phyloP scores from a whole-genome alignment of 768 basidiomycete genomes.

The Filobasidium wieringae region DNA sequence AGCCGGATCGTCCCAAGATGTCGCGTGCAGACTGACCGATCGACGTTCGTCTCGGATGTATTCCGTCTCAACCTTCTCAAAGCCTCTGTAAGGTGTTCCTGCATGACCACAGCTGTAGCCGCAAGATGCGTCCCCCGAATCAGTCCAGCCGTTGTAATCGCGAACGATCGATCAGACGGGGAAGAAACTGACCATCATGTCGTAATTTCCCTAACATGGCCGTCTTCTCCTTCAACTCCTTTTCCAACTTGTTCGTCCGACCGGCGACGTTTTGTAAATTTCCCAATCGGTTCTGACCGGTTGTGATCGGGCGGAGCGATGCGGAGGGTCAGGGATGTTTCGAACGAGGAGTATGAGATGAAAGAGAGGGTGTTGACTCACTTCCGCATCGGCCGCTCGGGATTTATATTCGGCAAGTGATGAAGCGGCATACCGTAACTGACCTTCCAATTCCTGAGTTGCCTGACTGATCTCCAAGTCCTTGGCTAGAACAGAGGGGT shows the following conservation, averaged over 20 bases:
- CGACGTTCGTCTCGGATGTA: constrained; percentile 75
- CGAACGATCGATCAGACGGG: too few relatives aligned
- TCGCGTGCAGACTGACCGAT: constrained; percentile 42
- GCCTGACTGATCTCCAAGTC: constrained; percentile 81
- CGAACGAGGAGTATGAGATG: not conserved
- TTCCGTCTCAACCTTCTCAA: constrained; percentile 82
- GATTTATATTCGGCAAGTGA: constrained; percentile 83
- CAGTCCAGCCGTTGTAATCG: too few relatives aligned
- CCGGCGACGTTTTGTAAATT: constrained; percentile 57
- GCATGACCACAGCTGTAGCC: constrained; percentile 74
- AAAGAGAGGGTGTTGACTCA: constrained; percentile 34
- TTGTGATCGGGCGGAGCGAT: too few relatives aligned
- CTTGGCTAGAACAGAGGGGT: constrained; percentile 49
- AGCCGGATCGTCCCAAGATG: not conserved
- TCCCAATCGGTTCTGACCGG: constrained; percentile 57
- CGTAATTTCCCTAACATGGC: constrained; percentile 87
- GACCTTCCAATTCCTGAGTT: constrained; percentile 66
- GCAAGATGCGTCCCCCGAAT: too few relatives aligned
- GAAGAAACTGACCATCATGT: constrained; percentile 69
- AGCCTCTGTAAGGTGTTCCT: constrained; percentile 95
- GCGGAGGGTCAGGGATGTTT: not conserved
- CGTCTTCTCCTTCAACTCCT: constrained; percentile 89
- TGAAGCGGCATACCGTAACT: constrained; percentile 56
- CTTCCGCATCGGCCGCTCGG: constrained; percentile 78
- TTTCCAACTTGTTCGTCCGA: constrained; percentile 62